phyloP scores from a whole-genome alignment of 805 yeast species.

The Millerozyma miso region DNA sequence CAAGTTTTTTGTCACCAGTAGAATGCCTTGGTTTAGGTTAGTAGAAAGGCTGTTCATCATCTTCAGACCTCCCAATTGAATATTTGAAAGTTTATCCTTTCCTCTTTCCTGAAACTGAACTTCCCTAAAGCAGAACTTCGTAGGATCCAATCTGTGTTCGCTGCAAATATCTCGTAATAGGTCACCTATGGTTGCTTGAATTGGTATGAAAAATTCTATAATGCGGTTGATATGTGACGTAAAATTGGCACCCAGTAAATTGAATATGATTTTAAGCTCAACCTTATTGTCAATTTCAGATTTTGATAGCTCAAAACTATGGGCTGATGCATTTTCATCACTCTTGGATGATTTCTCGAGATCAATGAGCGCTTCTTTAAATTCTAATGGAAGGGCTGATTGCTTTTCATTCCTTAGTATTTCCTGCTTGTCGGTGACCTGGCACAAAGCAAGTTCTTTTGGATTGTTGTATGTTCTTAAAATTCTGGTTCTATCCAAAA shows the following conservation, averaged over 20 bases:
- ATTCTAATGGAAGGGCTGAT: constrained; percentile 53
- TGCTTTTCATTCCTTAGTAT: constrained; percentile 42
- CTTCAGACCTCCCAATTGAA: not conserved
- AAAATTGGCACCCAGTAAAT: not conserved
- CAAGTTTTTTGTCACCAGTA: constrained; percentile 3
- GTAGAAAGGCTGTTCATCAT: constrained; percentile 1
- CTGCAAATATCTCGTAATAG: constrained; percentile 25
- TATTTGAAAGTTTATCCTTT: not conserved
- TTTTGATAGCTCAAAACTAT: not conserved
- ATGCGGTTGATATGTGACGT: not conserved
- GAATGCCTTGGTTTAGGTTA: not conserved
- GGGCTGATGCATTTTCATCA: not conserved
- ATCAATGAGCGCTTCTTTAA: constrained; percentile 19
- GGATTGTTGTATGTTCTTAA: constrained; percentile 69
- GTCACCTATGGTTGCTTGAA: constrained; percentile 16
- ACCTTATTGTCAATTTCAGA: not conserved
- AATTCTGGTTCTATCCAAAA: constrained; percentile 63
- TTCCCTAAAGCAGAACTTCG: constrained; percentile 22
- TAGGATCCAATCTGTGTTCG: constrained; percentile 22
- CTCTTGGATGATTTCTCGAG: not conserved
- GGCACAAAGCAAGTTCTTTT: constrained; percentile 76
- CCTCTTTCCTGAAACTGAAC: constrained; percentile 3
- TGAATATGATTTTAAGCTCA: constrained; percentile 3
- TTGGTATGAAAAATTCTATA: constrained; percentile 1
- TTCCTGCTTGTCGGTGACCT: constrained; percentile 46